phyloP scores from a whole-genome alignment of 176 grass and related monocot species.

The Bromus sterilis region DNA sequence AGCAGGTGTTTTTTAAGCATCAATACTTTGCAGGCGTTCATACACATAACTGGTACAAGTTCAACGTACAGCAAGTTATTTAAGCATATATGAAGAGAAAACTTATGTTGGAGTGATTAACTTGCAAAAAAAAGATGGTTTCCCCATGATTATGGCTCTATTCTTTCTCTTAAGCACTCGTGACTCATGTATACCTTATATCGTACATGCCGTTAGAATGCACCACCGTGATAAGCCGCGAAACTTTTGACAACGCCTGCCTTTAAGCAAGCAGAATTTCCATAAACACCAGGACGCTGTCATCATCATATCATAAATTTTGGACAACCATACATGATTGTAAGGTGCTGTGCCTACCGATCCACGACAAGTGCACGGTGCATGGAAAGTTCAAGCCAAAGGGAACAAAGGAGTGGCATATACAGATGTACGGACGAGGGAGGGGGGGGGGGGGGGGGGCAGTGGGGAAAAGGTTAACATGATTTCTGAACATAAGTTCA shows the following conservation, averaged over 20 bases:
- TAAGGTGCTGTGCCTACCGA: not conserved
- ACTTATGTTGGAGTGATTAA: too few relatives aligned
- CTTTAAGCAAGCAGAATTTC: not conserved
- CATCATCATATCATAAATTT: not conserved
- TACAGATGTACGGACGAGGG: not conserved
- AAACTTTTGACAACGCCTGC: not conserved
- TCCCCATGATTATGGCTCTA: too few relatives aligned
- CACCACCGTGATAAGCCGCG: not conserved
- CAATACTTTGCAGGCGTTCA: too few relatives aligned
- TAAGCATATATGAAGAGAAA: too few relatives aligned
- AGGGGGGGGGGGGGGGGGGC: not conserved
- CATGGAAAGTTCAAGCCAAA: not conserved
- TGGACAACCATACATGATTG: not conserved
- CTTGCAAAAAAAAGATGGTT: too few relatives aligned
- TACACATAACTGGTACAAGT: too few relatives aligned
- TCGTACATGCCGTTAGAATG: not conserved
- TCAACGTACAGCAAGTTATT: too few relatives aligned
- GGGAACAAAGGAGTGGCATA: not conserved
- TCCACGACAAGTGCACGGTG: not conserved
- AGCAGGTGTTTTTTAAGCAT: too few relatives aligned
- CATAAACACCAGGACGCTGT: not conserved
- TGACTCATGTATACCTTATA: not conserved
- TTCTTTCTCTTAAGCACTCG: too few relatives aligned
- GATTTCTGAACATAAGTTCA: slow-evolving; percentile 4
- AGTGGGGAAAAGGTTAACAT: not conserved